phyloP scores from a whole-genome alignment of 2,329 filamentous ascomycete species.

The Periconia macrospinosa region DNA sequence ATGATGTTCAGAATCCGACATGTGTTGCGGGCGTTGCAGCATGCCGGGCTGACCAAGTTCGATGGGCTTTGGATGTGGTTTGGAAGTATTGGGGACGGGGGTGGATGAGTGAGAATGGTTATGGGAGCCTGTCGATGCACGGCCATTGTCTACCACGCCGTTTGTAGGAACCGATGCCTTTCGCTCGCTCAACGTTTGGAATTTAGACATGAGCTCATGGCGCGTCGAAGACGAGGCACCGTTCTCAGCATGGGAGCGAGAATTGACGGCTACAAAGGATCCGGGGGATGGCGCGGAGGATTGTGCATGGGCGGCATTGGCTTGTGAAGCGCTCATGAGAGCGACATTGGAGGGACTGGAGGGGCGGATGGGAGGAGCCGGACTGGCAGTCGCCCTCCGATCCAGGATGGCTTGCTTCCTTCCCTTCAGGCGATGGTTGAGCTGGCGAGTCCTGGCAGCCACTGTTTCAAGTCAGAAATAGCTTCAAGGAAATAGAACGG shows the following conservation, averaged over 20 bases:
- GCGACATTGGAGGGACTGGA: slow-evolving; percentile 47
- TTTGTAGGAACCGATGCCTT: slow-evolving; percentile 32
- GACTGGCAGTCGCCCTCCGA: slow-evolving; percentile 58
- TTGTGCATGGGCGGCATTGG: slow-evolving; percentile 22
- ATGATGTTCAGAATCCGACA: slow-evolving; percentile 44
- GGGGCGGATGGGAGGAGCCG: slow-evolving; percentile 36
- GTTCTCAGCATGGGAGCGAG: slow-evolving; percentile 50
- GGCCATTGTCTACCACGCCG: slow-evolving; percentile 23
- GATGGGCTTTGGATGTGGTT: slow-evolving; percentile 29
- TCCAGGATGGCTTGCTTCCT: slow-evolving; percentile 72
- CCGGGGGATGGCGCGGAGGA: slow-evolving; percentile 46
- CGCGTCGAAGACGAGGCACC: slow-evolving; percentile 60
- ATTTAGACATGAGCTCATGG: slow-evolving; percentile 64
- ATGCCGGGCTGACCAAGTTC: slow-evolving; percentile 16
- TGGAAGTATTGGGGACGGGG: slow-evolving; percentile 24
- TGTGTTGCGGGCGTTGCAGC: slow-evolving; percentile 24
- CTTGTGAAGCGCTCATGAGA: slow-evolving; percentile 44
- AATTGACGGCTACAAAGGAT: slow-evolving; percentile 64
- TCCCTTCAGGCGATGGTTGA: slow-evolving; percentile 78
- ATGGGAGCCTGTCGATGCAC: slow-evolving; percentile 31
- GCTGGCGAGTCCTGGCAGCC: slow-evolving; percentile 71
- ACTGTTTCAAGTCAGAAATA: slow-evolving; percentile 46
- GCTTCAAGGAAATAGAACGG: neutral
- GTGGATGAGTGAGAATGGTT: slow-evolving; percentile 26
- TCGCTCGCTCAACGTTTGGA: slow-evolving; percentile 62